Evolutionary conservation across 2,329 filamentous ascomycete genomes (phyloP).

Genomic region (Macroventuria anomochaeta): DNA sequence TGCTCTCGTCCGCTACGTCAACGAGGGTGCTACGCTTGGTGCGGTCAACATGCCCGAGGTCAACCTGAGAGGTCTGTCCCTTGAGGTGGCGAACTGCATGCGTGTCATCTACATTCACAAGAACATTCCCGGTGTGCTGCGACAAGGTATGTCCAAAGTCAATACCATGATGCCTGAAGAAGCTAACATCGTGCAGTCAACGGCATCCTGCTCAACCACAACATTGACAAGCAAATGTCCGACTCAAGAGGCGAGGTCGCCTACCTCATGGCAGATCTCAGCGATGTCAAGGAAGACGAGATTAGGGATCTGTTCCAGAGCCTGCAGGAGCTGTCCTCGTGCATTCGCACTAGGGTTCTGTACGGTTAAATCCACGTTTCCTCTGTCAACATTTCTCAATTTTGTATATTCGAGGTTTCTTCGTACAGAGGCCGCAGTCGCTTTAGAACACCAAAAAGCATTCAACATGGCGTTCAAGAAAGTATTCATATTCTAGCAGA

Average conservation of each 20-base stretch:
- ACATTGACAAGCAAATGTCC: conserved; percentile 98
- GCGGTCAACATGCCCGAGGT: conserved; percentile 98
- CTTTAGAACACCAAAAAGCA: conserved; percentile 31
- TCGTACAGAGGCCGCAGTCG: conserved; percentile 3
- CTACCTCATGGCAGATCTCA: conserved; percentile 98
- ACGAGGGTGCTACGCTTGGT: conserved; percentile 88
- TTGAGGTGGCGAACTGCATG: conserved; percentile 87
- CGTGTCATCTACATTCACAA: conserved; percentile 96
- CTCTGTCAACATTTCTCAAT: conserved; percentile 19
- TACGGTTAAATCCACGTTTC: conserved; percentile 36
- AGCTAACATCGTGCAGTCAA: conserved; percentile 69
- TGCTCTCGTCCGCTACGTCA: conserved; percentile 90
- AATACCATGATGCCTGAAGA: neutral
- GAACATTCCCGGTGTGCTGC: conserved; percentile 93
- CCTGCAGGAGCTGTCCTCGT: conserved; percentile 77
- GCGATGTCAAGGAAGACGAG: conserved; percentile 77
- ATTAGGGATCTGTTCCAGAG: conserved; percentile 86
- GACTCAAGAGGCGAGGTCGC: conserved; percentile 93
- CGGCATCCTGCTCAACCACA: conserved; percentile 91
- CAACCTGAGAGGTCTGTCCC: conserved; percentile 83
- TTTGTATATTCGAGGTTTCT: conserved; percentile 43
- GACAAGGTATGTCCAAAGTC: conserved; percentile 64
- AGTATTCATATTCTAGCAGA: neutral
- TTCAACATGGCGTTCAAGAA: conserved; percentile 48
- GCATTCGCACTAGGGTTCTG: conserved; percentile 57